Evolutionary conservation across 2,329 filamentous ascomycete species (phyloP).

Genomic region (Neofusicoccum cordaticola): DNA sequence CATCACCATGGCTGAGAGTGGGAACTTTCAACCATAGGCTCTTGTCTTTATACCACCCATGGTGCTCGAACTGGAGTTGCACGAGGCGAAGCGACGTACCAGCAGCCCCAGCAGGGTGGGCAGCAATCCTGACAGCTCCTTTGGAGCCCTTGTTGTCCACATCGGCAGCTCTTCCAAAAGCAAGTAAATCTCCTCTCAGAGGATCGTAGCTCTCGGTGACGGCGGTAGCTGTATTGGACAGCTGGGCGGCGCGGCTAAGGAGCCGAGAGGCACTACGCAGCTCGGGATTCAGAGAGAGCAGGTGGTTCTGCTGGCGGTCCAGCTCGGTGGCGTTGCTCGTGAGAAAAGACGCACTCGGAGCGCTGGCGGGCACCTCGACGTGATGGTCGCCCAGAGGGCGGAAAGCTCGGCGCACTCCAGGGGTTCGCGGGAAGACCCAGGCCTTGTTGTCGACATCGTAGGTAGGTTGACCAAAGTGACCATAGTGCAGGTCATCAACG

Average conservation of each 20-base stretch:
- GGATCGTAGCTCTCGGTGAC: conserved; percentile 39
- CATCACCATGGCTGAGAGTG: conserved; percentile 43
- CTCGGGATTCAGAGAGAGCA: conserved; percentile 26
- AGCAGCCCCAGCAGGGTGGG: conserved; percentile 34
- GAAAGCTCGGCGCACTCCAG: conserved; percentile 23
- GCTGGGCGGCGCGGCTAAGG: conserved; percentile 26
- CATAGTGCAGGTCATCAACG: conserved; percentile 50
- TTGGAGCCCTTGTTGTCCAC: conserved; percentile 30
- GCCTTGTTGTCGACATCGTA: conserved; percentile 47
- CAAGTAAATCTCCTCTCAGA: conserved; percentile 47
- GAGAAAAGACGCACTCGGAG: background rate
- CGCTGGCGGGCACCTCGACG: background rate
- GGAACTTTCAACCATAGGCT: conserved; percentile 50
- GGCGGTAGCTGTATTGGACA: conserved; percentile 32
- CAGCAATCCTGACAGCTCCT: conserved; percentile 28
- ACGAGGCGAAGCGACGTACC: conserved; percentile 60
- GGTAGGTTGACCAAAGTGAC: conserved; percentile 51
- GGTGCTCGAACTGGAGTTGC: conserved; percentile 50
- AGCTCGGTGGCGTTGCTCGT: conserved; percentile 14
- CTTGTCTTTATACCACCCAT: conserved; percentile 53
- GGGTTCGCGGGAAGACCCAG: conserved; percentile 50
- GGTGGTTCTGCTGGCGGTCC: conserved; percentile 18
- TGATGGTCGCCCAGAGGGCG: background rate
- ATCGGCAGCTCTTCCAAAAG: conserved; percentile 56
- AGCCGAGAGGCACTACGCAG: conserved; percentile 25